Percentiles rank a stretch among this genome's conserved stretches.
These are phyloP conservation scores for Arxiozyma telluris DNA, from an alignment of 1,139 yeast species.

Conservation along the genomic window DNA sequence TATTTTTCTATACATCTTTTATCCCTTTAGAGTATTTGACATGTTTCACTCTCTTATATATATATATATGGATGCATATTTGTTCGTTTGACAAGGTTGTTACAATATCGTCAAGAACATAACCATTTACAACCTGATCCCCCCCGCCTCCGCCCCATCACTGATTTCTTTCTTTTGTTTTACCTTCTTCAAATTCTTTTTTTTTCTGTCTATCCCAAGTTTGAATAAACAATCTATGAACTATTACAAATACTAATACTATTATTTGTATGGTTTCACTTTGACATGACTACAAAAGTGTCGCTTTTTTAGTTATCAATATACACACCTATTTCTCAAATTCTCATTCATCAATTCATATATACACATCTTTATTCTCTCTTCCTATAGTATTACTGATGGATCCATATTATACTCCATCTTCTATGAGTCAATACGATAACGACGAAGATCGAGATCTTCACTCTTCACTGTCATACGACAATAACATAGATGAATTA, in stretches of 20 bases:
- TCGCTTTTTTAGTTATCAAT: neutral
- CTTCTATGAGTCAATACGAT: neutral
- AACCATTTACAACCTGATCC: no score
- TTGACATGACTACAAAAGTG: neutral
- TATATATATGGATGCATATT: no score
- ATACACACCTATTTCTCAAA: neutral
- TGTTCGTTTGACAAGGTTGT: neutral
- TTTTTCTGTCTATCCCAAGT: neutral
- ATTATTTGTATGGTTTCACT: neutral
- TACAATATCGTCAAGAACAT: no score
- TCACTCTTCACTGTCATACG: neutral
- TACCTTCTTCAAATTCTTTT: neutral
- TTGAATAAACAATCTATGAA: neutral
- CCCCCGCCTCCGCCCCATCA: no score
- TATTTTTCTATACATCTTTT: neutral
- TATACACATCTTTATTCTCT: neutral
- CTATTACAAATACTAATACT: neutral
- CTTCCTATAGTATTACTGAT: neutral
- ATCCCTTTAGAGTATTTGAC: neutral
- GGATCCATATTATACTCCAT: neutral
- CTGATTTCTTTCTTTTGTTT: neutral
- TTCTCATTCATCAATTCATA: no score
- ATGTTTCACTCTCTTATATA: no score
- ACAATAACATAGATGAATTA: neutral
- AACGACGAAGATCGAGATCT: neutral